Base-by-base conservation (phyloP, 2,329 filamentous ascomycete genomes). In the Penicillium sp. region DNA sequence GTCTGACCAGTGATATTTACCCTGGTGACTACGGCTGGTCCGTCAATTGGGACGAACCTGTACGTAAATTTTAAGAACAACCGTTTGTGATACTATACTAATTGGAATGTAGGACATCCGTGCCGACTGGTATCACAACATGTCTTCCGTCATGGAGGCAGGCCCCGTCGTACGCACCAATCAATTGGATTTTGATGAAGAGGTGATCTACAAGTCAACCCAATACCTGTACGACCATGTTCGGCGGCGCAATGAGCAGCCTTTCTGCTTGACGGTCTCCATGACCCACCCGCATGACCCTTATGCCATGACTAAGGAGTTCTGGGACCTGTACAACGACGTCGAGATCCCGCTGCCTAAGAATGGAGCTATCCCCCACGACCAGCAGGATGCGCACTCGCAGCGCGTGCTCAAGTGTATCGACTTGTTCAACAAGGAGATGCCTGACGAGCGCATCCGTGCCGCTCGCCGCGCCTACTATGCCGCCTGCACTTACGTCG, bases 121-220 rank as follows among this genome's bases (percentile, higher is more conserved):
- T 44, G 85, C 93, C 40, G 92, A 97, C 76, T 97, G 92, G 90
- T 97, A 94, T 72, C 92, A 97, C 80, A 96, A 97, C 73, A 92
- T 92, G 76, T 92, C 90, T 69, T 96, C 92, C 7, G 93, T 97
- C 65, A 80, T 93, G 68, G 91, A 97, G 74, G 92, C 92, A 0
- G 92, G 92, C 10, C 85, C 88, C 31, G 96, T 92, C 67, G 88
- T 95, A 39, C 85, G 92, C 63, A 96, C 90, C 76, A 97, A 97
- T 77, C 92, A 97, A 80, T 82, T 97, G 50, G 92, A 97, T 73
- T 97, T 93, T 67, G 92, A 97, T 68, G 92, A 96, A 76, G 92
- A 97, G 76, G 91, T 96, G 72, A 93, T 97, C 86, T 93, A 89
- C 79, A 90, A 88, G 75, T 89, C 90, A 49, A 89, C 86, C 40